Base-by-base conservation (phyloP, 2,329 filamentous ascomycete species). In the Penicillium sp. region DNA sequence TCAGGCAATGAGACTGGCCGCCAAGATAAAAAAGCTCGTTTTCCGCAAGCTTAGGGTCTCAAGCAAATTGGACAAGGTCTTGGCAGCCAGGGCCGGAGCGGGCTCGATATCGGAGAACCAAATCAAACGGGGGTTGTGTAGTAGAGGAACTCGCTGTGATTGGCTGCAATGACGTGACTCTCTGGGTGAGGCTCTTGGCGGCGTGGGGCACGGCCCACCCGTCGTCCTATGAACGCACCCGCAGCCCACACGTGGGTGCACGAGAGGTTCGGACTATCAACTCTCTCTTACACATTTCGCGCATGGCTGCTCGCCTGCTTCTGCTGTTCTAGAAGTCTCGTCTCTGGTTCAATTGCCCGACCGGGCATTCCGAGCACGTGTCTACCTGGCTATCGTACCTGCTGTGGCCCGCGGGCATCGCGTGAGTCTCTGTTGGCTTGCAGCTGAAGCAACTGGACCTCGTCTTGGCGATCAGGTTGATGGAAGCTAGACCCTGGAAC, bases 181-280 rank as follows among this genome's bases (percentile, higher is more conserved):
- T 49, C 39, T 16, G 43, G 38, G 45, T 50, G 47, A 36, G 39
- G 49, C 44, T 44, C 61, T 63, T 63, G 61, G 61, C 59, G 49
- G 27, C 47, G 31, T 42, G 52, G 52, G 21, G 45, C 47, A 54
- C 43, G 55, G 51, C 45, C 57, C 53, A 31, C 49, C 5, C 49
- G 5, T 27, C 51, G 52, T 44, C 61, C 59, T 60, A 63, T 63
- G 29, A 62, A 55, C 52, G n/a, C 10, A 6, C 36, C 13, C 31
- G 7, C n/a, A 36, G 11, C 7, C 49, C 29, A 52, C 56, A 58
- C 56, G 56, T 58, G 56, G 46, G 46, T 43, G 24, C 32, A 45
- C 46, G 29, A 50, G 53, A 58, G 54, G 54, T 22, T 4, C 29
- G 34, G 34, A 36, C 13, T 36, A 5, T n/a, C 34, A n/a, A 36